These are phyloP conservation scores for Pulveroboletus frians DNA, from an alignment of 768 basidiomycete species.

Conservation along the genomic window DNA sequence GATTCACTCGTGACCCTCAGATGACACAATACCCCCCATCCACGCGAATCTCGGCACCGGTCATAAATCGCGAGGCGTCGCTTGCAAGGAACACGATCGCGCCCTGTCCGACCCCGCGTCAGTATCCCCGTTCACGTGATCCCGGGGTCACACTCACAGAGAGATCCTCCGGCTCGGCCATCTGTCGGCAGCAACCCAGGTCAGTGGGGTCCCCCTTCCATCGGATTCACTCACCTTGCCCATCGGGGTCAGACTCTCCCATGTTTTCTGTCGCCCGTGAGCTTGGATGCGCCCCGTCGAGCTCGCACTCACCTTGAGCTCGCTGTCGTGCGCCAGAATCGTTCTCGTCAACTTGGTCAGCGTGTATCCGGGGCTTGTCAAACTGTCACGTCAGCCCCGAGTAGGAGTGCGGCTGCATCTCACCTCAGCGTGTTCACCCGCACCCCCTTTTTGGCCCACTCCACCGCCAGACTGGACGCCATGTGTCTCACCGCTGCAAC, in stretches of 20 bases:
- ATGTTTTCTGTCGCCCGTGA: slow-evolving; percentile 53
- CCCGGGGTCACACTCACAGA: slow-evolving; percentile 44
- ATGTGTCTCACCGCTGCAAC: slow-evolving; percentile 81
- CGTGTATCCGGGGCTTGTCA: slow-evolving; percentile 85
- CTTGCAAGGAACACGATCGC: slow-evolving; percentile 88
- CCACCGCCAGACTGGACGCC: slow-evolving; percentile 87
- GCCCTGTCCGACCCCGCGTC: slow-evolving; percentile 42
- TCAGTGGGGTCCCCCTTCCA: slow-evolving; percentile 15
- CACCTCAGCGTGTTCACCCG: slow-evolving; percentile 81
- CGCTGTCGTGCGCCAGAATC: slow-evolving; percentile 68
- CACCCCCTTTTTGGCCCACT: slow-evolving; percentile 89
- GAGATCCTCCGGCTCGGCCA: slow-evolving; percentile 92
- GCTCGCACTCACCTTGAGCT: slow-evolving; percentile 54
- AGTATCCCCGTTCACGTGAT: not conserved
- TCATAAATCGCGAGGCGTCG: slow-evolving; percentile 88
- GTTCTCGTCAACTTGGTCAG: slow-evolving; percentile 83
- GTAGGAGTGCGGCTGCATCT: slow-evolving; percentile 2
- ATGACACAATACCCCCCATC: slow-evolving; percentile 86
- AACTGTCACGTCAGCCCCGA: not conserved
- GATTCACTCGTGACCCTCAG: slow-evolving; percentile 28
- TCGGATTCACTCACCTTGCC: slow-evolving; percentile 50
- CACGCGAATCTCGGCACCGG: slow-evolving; percentile 77
- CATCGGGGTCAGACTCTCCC: slow-evolving; percentile 84
- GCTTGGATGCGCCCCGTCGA: not conserved
- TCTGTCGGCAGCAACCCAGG: slow-evolving; percentile 35